These are phyloP conservation scores for Cochlearia excelsa DNA, from an alignment of 345 rosid genomes.

Conservation along the genomic window DNA sequence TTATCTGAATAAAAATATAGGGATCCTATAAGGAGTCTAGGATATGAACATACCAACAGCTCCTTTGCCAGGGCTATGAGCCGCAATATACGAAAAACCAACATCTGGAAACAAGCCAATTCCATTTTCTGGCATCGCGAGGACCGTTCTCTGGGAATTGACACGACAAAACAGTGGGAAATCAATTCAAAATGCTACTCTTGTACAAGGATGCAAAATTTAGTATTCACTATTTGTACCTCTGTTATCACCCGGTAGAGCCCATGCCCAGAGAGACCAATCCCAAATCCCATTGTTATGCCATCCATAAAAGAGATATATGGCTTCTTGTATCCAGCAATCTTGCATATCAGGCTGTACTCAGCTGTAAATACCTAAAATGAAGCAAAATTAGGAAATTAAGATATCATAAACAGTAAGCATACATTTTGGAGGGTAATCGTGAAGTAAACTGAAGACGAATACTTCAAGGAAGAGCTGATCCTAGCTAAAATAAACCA, in stretches of 20 bases:
- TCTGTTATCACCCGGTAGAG: slow-evolving; percentile 80
- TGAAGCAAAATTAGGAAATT: slow-evolving; percentile 11
- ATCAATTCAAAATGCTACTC: slow-evolving; percentile 4
- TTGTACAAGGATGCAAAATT: not conserved
- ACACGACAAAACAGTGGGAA: not conserved
- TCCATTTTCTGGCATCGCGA: slow-evolving; percentile 98
- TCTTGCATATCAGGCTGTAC: slow-evolving; percentile 84
- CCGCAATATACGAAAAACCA: slow-evolving; percentile 88
- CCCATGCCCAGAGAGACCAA: slow-evolving; percentile 97
- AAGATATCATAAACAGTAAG: slow-evolving; percentile 16
- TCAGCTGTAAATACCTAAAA: slow-evolving; percentile 80
- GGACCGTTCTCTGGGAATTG: slow-evolving; percentile 51
- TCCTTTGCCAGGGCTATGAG: slow-evolving; percentile 89
- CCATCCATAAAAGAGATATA: slow-evolving; percentile 93
- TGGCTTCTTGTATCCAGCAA: slow-evolving; percentile 79
- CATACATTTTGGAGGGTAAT: slow-evolving; percentile 3
- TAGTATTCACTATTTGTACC: slow-evolving; percentile 39
- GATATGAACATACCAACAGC: slow-evolving; percentile 61
- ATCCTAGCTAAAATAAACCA: slow-evolving; percentile 2
- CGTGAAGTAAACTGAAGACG: not conserved
- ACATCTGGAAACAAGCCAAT: slow-evolving; percentile 98
- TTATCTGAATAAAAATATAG: not conserved
- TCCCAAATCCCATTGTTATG: slow-evolving; percentile 89
- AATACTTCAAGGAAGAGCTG: not conserved
- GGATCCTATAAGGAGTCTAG: slow-evolving; percentile 1